These are phyloP conservation scores for Hyphopichia homilentoma DNA, from an alignment of 805 yeast species.

Conservation along the genomic window DNA sequence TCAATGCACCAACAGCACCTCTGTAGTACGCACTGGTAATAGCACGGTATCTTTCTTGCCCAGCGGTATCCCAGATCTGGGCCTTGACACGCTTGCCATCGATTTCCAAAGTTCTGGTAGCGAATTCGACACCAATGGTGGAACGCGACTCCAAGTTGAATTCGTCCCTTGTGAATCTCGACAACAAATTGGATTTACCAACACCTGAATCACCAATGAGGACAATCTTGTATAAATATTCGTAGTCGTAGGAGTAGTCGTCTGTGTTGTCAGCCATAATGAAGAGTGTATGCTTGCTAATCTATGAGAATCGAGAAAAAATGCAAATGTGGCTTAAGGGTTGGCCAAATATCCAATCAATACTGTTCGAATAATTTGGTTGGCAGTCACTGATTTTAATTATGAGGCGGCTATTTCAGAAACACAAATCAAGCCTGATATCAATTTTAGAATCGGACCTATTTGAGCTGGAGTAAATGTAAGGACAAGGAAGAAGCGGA, in stretches of 20 bases:
- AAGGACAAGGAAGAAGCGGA: too few relatives aligned
- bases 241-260: conserved; percentile 65
- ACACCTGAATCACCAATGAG: conserved; percentile 97
- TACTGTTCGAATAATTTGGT: too few relatives aligned
- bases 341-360: too few relatives aligned
- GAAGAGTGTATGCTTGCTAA: too few relatives aligned
- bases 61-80: conserved; percentile 98
- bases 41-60: conserved; percentile 97
- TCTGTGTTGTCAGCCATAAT: conserved; percentile 40
- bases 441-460: too few relatives aligned
- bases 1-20: conserved; percentile 96
- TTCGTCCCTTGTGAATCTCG: conserved; percentile 93
- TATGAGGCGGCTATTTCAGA: too few relatives aligned
- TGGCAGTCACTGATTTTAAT: too few relatives aligned
- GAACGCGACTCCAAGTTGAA: conserved; percentile 91
- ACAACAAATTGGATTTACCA: conserved; percentile 89
- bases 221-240: conserved; percentile 90
- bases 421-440: too few relatives aligned
- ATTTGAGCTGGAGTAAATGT: too few relatives aligned
- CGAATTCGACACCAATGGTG: conserved; percentile 97
- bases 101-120: conserved; percentile 88
- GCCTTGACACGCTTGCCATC: conserved; percentile 84
- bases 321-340: too few relatives aligned
- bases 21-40: conserved; percentile 96
- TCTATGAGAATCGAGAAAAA: too few relatives aligned